Conservation (phyloP, 202 grass and related monocot genomes). For the Brachypodium distachyon region DNA sequence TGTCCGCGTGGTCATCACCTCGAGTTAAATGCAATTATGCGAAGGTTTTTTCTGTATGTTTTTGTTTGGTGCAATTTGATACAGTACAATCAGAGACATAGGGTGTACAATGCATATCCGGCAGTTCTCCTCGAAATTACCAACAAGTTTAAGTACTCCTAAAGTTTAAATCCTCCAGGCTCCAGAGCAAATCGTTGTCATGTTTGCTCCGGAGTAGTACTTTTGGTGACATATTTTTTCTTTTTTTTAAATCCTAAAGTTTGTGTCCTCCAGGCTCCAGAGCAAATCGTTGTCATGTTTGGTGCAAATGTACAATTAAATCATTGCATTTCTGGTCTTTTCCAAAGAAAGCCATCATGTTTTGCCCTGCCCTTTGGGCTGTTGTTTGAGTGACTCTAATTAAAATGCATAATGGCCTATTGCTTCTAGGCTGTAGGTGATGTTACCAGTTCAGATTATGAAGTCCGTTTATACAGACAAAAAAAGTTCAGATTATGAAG, state of each 20-base stretch:
- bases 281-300: conserved; percentile 3
- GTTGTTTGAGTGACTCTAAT: not conserved
- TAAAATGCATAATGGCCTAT: conserved; percentile 21
- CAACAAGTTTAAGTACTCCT: too few relatives aligned
- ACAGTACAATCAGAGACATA: not conserved
- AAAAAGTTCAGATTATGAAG: not conserved
- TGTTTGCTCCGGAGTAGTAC: conserved; percentile 3
- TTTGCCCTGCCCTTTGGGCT: conserved; percentile 20
- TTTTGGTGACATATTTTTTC: not conserved
- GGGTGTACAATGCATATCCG: not conserved
- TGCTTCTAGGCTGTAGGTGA: conserved; percentile 25
- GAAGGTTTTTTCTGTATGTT: not conserved
- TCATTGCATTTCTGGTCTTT: conserved; percentile 11
- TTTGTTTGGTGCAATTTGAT: not conserved
- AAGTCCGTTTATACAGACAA: not conserved
- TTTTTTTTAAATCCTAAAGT: not conserved
- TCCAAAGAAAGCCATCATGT: conserved; percentile 20
- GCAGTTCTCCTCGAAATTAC: not conserved
- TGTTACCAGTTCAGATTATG: not conserved
- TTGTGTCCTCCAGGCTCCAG: not conserved
- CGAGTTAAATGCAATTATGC: too few relatives aligned
- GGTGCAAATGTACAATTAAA: conserved; percentile 26
- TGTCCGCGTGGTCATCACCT: too few relatives aligned
- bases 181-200: not conserved
- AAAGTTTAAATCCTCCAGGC: not conserved